Conservation (phyloP, 1,139 yeast genomes). For the Saccharomyces hybrid region DNA sequence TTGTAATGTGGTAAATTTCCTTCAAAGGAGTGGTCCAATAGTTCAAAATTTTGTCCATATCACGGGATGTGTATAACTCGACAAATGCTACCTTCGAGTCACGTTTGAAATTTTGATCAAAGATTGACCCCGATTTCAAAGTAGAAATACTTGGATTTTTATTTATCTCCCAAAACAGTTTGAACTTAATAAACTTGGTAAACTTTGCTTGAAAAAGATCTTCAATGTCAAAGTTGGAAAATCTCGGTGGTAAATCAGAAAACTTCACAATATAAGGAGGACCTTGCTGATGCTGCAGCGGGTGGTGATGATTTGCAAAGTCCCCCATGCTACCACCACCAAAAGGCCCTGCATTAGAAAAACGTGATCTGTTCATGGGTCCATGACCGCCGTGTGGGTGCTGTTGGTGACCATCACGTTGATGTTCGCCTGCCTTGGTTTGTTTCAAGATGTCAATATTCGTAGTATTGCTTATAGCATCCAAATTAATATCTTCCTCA, state of each 20-base stretch:
- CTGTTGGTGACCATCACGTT: not conserved
- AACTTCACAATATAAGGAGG: constrained; percentile 57
- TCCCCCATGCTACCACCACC: constrained; percentile 4
- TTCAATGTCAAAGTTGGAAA: constrained; percentile 31
- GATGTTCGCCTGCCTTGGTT: not conserved
- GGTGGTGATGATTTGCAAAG: constrained; percentile 3
- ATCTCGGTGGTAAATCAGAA: constrained; percentile 40
- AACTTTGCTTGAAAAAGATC: constrained; percentile 35
- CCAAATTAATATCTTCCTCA: constrained; percentile 28
- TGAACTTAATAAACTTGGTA: constrained; percentile 33
- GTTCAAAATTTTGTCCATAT: constrained; percentile 37
- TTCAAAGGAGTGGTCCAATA: constrained; percentile 26
- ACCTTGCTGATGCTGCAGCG: constrained; percentile 15
- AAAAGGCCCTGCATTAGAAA: constrained; percentile 9
- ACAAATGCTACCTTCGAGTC: constrained; percentile 54
- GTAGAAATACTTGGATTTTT: constrained; percentile 23
- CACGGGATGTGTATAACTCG: constrained; percentile 43
- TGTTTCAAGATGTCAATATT: constrained; percentile 24
- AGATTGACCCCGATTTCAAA: constrained; percentile 21
- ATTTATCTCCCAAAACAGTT: constrained; percentile 37
- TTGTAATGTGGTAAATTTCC: constrained; percentile 24
- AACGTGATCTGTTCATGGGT: not conserved
- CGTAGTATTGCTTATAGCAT: constrained; percentile 24
- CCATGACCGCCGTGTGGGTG: not conserved
- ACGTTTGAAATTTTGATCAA: constrained; percentile 30